Evolutionary conservation across 352 stramenopile genomes (phyloP).

Genomic region (Globisporangium cylindrosporum): DNA sequence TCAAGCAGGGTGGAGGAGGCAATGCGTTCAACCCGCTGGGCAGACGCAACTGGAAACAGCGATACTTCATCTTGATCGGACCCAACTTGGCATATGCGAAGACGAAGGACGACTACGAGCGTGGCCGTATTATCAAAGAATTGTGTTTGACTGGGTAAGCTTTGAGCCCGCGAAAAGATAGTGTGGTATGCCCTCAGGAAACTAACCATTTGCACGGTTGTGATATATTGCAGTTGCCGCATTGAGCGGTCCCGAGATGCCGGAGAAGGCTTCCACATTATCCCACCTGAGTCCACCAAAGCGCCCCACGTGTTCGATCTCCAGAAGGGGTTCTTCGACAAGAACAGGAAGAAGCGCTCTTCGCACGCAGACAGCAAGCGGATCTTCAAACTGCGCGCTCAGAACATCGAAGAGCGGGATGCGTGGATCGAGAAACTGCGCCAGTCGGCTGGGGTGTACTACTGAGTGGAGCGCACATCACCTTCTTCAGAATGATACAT

Average conservation of each 20-base stretch:
- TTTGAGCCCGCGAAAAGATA: neutral
- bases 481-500: neutral
- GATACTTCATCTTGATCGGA: slow-evolving; percentile 82
- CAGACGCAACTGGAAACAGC: slow-evolving; percentile 87
- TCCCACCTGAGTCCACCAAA: slow-evolving; percentile 48
- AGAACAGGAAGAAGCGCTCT: slow-evolving; percentile 74
- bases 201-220: neutral
- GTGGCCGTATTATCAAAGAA: slow-evolving; percentile 84
- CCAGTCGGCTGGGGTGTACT: slow-evolving; percentile 44
- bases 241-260: slow-evolving; percentile 73
- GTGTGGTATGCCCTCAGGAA: neutral
- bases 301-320: slow-evolving; percentile 68
- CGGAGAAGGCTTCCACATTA: slow-evolving; percentile 83
- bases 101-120: slow-evolving; percentile 87
- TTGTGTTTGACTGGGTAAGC: slow-evolving; percentile 70
- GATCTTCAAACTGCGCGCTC: slow-evolving; percentile 80
- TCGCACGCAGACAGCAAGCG: slow-evolving; percentile 69
- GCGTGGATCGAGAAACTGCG: slow-evolving; percentile 80
- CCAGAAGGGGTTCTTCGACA: slow-evolving; percentile 75
- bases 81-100: slow-evolving; percentile 76
- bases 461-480: slow-evolving; percentile 5
- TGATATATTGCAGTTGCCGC: slow-evolving; percentile 36
- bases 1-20: slow-evolving; percentile 82
- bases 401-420: slow-evolving; percentile 80
- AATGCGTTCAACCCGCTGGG: slow-evolving; percentile 76